Percentiles rank a stretch among this genome's conserved stretches.
phyloP scores from a whole-genome alignment of 495 filamentous ascomycete genomes.

The Collariella sp. region DNA sequence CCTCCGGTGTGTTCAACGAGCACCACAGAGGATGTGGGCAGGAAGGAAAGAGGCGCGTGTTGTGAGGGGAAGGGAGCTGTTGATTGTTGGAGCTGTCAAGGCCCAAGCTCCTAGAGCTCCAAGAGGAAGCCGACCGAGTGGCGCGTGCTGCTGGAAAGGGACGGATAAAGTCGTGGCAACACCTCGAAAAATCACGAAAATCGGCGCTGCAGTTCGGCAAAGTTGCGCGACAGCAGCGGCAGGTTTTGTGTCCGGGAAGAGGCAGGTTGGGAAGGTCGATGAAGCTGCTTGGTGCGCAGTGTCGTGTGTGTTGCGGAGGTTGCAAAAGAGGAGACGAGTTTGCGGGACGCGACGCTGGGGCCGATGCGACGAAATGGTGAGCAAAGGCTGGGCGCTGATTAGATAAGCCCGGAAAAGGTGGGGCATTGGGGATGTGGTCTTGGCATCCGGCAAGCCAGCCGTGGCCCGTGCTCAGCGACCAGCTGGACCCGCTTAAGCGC shows the following conservation, averaged over 20 bases:
- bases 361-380: conserved; percentile 1
- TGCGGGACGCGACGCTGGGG: conserved; percentile 8
- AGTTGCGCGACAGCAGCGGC: not conserved
- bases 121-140: not conserved
- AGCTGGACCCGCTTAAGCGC: too few species aligned
- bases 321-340: conserved; percentile 23
- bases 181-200: not conserved
- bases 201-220: not conserved
- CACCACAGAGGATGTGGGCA: not conserved
- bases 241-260: not conserved
- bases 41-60: not conserved
- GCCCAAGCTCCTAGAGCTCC: conserved; percentile 14
- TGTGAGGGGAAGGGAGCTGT: not conserved
- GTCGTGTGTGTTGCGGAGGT: conserved; percentile 23
- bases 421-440: conserved; percentile 25
- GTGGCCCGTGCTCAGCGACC: too few species aligned
- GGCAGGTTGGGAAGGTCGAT: not conserved
- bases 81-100: not conserved
- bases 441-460: too few species aligned
- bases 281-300: conserved; percentile 5
- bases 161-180: not conserved
- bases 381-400: not conserved
- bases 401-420: not conserved
- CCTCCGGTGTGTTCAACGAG: not conserved
- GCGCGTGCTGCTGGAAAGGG: not conserved